Evolutionary conservation across 2,329 filamentous ascomycete genomes (phyloP).

Genomic region (Cladophialophora bantiana): DNA sequence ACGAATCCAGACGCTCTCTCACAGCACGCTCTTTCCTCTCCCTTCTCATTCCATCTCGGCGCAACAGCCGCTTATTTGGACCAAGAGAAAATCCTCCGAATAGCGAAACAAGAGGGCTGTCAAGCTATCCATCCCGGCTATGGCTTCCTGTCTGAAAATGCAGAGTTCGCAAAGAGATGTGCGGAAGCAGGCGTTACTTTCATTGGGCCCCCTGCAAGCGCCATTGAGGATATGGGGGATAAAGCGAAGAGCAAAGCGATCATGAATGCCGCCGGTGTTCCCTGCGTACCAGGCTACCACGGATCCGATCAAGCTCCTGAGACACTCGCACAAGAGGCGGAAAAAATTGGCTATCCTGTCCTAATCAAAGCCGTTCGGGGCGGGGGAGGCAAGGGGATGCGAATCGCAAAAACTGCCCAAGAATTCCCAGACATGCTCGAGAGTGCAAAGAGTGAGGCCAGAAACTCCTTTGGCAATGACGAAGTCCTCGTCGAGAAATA

Average conservation of each 20-base stretch:
- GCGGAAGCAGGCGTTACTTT: constrained; percentile 90
- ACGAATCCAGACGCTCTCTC: constrained; percentile 87
- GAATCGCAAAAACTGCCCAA: constrained; percentile 64
- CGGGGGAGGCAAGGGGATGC: constrained; percentile 73
- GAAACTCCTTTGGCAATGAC: constrained; percentile 70
- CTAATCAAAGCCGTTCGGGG: constrained; percentile 72
- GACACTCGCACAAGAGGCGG: constrained; percentile 72
- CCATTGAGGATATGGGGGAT: constrained; percentile 85
- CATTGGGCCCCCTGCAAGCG: constrained; percentile 84
- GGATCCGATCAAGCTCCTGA: constrained; percentile 77
- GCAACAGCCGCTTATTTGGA: constrained; percentile 88
- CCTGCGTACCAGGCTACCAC: constrained; percentile 96
- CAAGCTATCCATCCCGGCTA: constrained; percentile 95
- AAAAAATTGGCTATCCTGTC: constrained; percentile 71
- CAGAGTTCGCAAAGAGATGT: constrained; percentile 85
- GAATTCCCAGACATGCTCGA: constrained; percentile 67
- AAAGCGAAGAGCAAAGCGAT: constrained; percentile 95
- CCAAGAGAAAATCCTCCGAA: constrained; percentile 86
- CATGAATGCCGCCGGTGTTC: constrained; percentile 93
- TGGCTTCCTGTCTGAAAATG: constrained; percentile 85
- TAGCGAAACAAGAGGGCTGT: constrained; percentile 85
- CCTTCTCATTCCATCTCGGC: constrained; percentile 83
- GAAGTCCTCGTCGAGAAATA: constrained; percentile 73
- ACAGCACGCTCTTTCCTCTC: constrained; percentile 86
- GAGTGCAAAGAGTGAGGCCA: constrained; percentile 70